Conservation (phyloP, 345 rosid genomes). For the Acer negundo region DNA sequence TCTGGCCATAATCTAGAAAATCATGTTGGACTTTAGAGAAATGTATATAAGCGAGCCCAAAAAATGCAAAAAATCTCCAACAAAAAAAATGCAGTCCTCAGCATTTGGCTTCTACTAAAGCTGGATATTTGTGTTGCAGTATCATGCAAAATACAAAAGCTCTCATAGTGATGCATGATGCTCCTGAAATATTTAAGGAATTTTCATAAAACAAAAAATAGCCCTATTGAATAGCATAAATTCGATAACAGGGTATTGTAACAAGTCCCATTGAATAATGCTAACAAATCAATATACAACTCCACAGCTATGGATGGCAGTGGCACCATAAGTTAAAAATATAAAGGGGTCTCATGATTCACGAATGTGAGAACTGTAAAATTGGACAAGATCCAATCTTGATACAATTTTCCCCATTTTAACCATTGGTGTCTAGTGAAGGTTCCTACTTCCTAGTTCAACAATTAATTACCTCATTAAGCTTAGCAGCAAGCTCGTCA, state of each 20-base stretch:
- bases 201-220: no score
- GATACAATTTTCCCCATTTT: no score
- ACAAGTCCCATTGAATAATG: background rate
- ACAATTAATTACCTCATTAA: conserved; percentile 55
- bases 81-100: background rate
- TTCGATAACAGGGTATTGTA: background rate
- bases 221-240: background rate
- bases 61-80: background rate
- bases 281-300: background rate
- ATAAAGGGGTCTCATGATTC: background rate
- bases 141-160: conserved; percentile 2
- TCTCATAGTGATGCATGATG: background rate
- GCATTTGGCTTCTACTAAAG: conserved; percentile 1
- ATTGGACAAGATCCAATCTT: no score
- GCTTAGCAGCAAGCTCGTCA: conserved; percentile 67
- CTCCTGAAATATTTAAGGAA: background rate
- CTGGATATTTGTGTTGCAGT: background rate
- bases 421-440: no score
- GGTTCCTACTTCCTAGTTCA: no score
- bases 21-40: background rate
- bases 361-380: background rate
- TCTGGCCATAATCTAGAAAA: background rate
- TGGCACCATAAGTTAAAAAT: background rate
- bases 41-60: background rate
- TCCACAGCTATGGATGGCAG: background rate